phyloP scores from a whole-genome alignment of 164 flowering plant species.

The Santalum album region DNA sequence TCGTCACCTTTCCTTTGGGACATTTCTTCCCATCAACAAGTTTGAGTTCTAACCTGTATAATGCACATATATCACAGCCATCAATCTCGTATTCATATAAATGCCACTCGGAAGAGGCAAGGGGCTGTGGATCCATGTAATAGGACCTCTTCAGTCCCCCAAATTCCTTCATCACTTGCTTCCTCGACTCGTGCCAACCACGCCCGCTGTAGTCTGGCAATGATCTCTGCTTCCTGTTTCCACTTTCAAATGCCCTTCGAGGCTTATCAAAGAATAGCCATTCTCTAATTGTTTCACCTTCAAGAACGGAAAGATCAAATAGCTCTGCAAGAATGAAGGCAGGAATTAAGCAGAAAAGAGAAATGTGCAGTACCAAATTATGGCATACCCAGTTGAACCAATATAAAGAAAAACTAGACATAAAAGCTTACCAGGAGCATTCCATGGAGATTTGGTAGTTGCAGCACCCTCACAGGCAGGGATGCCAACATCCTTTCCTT shows the following conservation, averaged over 20 bases:
- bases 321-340: slow-evolving; percentile 49
- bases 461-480: slow-evolving; percentile 99
- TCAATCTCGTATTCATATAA: not conserved
- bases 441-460: slow-evolving; percentile 97
- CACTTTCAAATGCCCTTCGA: slow-evolving; percentile 96
- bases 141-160: slow-evolving; percentile 93
- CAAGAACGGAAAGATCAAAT: slow-evolving; percentile 75
- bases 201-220: slow-evolving; percentile 96
- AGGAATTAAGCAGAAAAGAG: not conserved
- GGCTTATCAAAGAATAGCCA: slow-evolving; percentile 99
- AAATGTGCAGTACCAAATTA: no score
- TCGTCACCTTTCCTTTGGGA: slow-evolving; percentile 1
- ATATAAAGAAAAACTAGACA: not conserved
- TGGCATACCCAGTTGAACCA: not conserved
- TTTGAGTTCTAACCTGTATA: not conserved
- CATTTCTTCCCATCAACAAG: not conserved
- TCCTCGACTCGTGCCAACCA: slow-evolving; percentile 99
- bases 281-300: slow-evolving; percentile 88
- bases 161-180: slow-evolving; percentile 87
- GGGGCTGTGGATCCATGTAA: slow-evolving; percentile 98
- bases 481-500: slow-evolving; percentile 86
- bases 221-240: slow-evolving; percentile 92
- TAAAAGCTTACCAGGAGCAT: slow-evolving; percentile 77
- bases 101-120: slow-evolving; percentile 18
- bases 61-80: not conserved